Evolutionary conservation across 192 early-diverging fungal genomes (phyloP), one percentile per base, ranked within the genome.

Genomic region (Coemansia sp.): DNA sequence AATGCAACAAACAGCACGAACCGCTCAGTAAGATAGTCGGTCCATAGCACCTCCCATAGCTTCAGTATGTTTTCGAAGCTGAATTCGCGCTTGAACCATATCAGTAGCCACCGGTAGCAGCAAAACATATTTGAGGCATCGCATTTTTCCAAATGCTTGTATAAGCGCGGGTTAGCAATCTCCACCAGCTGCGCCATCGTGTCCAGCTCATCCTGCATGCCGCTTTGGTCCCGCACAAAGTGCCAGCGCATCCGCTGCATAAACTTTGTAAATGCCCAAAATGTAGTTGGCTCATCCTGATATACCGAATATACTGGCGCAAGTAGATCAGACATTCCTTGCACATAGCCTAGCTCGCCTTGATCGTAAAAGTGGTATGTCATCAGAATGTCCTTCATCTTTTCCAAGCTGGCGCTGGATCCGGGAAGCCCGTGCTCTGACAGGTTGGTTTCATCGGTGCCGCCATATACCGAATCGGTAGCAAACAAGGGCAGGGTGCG

Each of bases 61-160:
- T 73, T 57, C 69, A 91, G 68, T 15, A 90, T 80, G 36, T 97
- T 88, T 4, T 85, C 80, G 81, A 92, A 96, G 55, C 82, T 72
- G 57, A 98, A 97, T 71, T 99, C 97, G 42, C 97, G 86, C 71
- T 99, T 99, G 69, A 95, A 99, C 79, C 90, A 90, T 26, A 99
- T 86, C 35, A 99, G 64, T 15, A 99, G 78, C 96, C 96, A 99
- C 31, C 97, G 89, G 82, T 97, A 99, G 72, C 94, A 97, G 69
- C 88, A 94, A 63, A 99, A 99, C 57, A 99, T 81, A 70, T 99
- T 96, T 50, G 84, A 78, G 1, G 90, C 86, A 35, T 97, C 94
- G 51, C 59, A 62, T 57, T 70, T 61, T 79, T 84, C 85, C 45
- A 99, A 73, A 55, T 94, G 93, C 51, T 82, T 78, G 77, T 88